Base-by-base conservation (phyloP, 1,139 yeast species). In the Candida dubliniensis region DNA sequence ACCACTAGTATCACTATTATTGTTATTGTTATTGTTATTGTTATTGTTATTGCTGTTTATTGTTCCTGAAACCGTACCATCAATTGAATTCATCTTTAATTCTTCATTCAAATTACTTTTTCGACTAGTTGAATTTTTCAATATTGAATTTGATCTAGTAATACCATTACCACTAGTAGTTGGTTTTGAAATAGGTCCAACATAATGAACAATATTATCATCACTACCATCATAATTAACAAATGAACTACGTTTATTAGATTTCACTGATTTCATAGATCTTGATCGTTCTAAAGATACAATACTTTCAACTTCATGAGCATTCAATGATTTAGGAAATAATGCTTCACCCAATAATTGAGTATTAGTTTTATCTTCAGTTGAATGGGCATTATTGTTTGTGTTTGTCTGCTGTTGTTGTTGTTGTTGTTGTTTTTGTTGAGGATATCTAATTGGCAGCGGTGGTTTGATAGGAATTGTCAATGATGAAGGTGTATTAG, bases 291-390 rank as follows among this genome's bases (percentile, higher is more conserved):
- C 95, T 38, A 86, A 58, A 4, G 88, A 79, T 1, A 84, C 84
- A 48, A 86, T 86, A 40, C 87, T 81, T 53, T 84, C 88, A 12
- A 86, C 87, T 59, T 86, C 95, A 44, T 76, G 81, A 0, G 78
- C 71, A 49, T 76, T 82, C 37, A 86, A 67, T 2, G 81, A 77
- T 56, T 82, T 85, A 0, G 95, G 95, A 59, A 86, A 86, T 34
- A 85, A 64, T 0, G 82, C 79, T 47, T 84, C 91, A 10, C 93
- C 91, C 24, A 67, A 53, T 36, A 74, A 42, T 37, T 37, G 50
- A 13, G 38, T 26, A 31, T 24, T 39, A 18, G 23, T 3, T 5
- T 18, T 18, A 18, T 18, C 23, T 18, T 18, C 23, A 4, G 23
- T 18, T 18, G 5, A 3, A 18, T 18, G 23, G 5, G 5, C 23